Percentiles rank a stretch among this genome's conserved stretches.
These are phyloP conservation scores for Cicer arietinum DNA, from an alignment of 306 rosid species.

Conservation along the genomic window DNA sequence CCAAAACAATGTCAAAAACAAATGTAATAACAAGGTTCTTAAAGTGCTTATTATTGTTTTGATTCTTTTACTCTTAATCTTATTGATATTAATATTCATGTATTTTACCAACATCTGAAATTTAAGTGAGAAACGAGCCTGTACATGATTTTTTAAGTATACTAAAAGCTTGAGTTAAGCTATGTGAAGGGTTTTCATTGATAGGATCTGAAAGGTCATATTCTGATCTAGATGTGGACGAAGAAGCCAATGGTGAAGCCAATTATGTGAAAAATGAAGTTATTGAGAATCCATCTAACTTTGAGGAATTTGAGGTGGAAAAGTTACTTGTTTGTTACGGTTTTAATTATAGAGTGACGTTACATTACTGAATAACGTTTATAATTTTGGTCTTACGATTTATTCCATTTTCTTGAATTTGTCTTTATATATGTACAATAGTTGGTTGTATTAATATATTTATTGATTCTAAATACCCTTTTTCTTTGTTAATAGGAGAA, in stretches of 20 bases:
- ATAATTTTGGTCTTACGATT: too few relatives aligned
- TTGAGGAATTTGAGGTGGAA: constrained; percentile 55
- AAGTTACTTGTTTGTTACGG: constrained; percentile 49
- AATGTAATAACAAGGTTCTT: neutral
- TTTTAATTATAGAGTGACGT: too few relatives aligned
- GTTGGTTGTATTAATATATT: too few relatives aligned
- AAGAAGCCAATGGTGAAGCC: constrained; percentile 10
- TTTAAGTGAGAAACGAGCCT: constrained; percentile 53
- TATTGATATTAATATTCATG: neutral
- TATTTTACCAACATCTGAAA: neutral
- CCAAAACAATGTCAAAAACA: constrained; percentile 15
- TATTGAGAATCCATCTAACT: constrained; percentile 28
- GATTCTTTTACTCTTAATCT: neutral
- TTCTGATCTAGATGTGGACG: constrained; percentile 4
- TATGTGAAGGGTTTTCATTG: constrained; percentile 39
- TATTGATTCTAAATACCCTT: too few relatives aligned
- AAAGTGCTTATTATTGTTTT: neutral
- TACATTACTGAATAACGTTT: too few relatives aligned
- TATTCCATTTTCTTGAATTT: too few relatives aligned
- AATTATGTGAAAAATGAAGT: neutral
- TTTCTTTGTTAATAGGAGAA: too few relatives aligned
- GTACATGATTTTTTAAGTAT: constrained; percentile 48
- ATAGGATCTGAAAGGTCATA: constrained; percentile 32
- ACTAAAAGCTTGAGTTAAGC: constrained; percentile 51
- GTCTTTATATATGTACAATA: too few relatives aligned